Evolutionary conservation across 371 early-diverging fungal genomes (phyloP).

Genomic region (Apophysomyces trapeziformis): DNA sequence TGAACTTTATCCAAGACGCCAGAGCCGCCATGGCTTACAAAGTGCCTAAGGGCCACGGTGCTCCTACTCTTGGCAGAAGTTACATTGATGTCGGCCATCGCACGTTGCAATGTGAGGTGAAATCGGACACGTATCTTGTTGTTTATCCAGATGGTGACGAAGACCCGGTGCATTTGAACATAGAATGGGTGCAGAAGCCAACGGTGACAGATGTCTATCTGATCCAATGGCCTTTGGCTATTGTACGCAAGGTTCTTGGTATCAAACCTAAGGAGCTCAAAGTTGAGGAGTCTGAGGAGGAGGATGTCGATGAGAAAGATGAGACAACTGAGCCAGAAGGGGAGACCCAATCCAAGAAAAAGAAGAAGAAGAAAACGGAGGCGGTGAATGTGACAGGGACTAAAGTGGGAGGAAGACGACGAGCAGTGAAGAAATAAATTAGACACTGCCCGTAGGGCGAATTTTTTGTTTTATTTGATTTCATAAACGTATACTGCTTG

Average conservation of each 20-base stretch:
- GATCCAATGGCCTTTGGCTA: conserved; percentile 29
- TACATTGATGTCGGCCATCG: conserved; percentile 41
- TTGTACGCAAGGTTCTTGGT: conserved; percentile 26
- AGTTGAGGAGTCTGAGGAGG: conserved; percentile 15
- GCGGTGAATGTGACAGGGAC: conserved; percentile 32
- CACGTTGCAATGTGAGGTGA: conserved; percentile 49
- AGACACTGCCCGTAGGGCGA: background rate
- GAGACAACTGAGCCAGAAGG: conserved; percentile 8
- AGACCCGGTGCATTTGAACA: conserved; percentile 42
- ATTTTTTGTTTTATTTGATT: conserved; percentile 7
- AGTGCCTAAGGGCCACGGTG: conserved; percentile 44
- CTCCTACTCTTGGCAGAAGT: conserved; percentile 47
- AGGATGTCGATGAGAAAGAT: conserved; percentile 13
- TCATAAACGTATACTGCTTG: too few species aligned
- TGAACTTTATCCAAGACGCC: conserved; percentile 44
- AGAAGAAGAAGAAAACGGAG: conserved; percentile 28
- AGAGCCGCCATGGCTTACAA: conserved; percentile 36
- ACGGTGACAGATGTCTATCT: conserved; percentile 29
- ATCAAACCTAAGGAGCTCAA: conserved; percentile 7
- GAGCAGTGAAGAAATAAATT: conserved; percentile 30
- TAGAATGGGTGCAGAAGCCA: conserved; percentile 40
- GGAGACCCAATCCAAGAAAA: conserved; percentile 14
- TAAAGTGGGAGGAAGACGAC: conserved; percentile 49
- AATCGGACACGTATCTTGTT: conserved; percentile 40
- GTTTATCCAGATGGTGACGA: conserved; percentile 40